phyloP scores from a whole-genome alignment of 106 monocot genomes.

The Dioscorea alata region DNA sequence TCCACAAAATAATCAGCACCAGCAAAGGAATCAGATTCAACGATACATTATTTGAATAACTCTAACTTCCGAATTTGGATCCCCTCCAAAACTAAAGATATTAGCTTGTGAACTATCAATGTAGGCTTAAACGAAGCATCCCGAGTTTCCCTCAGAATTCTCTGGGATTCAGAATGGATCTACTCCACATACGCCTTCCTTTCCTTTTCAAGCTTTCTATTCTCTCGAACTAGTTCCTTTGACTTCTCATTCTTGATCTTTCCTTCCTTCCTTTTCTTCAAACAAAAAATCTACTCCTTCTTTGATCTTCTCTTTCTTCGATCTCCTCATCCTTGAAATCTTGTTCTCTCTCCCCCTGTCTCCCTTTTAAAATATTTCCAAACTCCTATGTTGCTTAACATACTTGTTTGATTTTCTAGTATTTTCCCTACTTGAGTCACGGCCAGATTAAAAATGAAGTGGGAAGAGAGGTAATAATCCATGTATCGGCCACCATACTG shows the following conservation, averaged over 20 bases:
- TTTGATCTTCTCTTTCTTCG: too few species aligned
- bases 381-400: too few species aligned
- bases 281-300: too few species aligned
- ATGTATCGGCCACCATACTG: slow-evolving; percentile 88
- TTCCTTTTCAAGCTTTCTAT: slow-evolving; percentile 60
- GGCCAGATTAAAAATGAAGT: slow-evolving; percentile 4
- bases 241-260: slow-evolving; percentile 18
- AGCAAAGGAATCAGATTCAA: slow-evolving; percentile 9
- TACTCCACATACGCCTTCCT: slow-evolving; percentile 53
- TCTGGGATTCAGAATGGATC: slow-evolving; percentile 80
- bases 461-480: slow-evolving; percentile 61
- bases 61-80: slow-evolving; percentile 68
- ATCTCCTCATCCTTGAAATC: too few species aligned
- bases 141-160: slow-evolving; percentile 75
- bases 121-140: slow-evolving; percentile 75
- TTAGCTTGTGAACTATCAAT: slow-evolving; percentile 59
- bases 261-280: slow-evolving; percentile 27
- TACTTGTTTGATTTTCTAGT: too few species aligned
- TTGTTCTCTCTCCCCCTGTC: too few species aligned
- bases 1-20: slow-evolving; percentile 9
- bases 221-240: slow-evolving; percentile 38
- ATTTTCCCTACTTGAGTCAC: too few species aligned
- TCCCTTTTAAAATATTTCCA: too few species aligned
- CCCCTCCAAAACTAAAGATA: slow-evolving; percentile 84
- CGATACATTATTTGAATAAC: slow-evolving; percentile 33